Evolutionary conservation across 352 stramenopile genomes (phyloP), one percentile per base, ranked within the genome.

Genomic region (Blastocystis hominis): DNA sequence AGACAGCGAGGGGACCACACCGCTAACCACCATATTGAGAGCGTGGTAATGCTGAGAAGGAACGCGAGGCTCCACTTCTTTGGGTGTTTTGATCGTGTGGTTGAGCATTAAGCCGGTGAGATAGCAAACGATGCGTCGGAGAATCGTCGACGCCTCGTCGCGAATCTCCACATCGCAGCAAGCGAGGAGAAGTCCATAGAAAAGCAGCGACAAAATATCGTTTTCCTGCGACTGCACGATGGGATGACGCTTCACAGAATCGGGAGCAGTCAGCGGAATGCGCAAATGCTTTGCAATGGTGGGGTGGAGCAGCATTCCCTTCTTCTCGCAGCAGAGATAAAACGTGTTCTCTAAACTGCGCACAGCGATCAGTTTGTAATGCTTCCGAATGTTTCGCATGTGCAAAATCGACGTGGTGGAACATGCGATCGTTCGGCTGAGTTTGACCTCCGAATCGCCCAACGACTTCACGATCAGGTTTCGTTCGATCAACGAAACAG

Each of bases 381-480:
- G 24, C 5, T 53, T 64, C 10, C 72, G 72, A 20, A 84, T 61
- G 40, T 30, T n/a, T 9, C 72, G 72, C 30, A 66, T 69, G 36
- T 38, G 36, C 30, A 9, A 9, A 30, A 84, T 68, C 34, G 34
- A 66, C 2, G 10, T n/a, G 4, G 53, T 46, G 3, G n/a, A 44
- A 30, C 44, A 66, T 17, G 36, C 47, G 24, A 84, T 38, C 54
- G 55, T 84, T 46, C 24, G 38, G 38, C 44, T 53, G 15, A 84
- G 38, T 46, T 64, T 84, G 2, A 53, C n/a, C 13, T 53, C 50
- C 30, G 72, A 66, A 46, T n/a, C 42, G 1, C 68, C 72, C 0
- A 84, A 46, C 24, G 72, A 68, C 36, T 84, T 53, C 36, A 68
- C 72, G 24, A 84, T 84, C 6, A 84, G 50, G 46, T 84, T 84